These are phyloP conservation scores for Aspergillus sp. DNA, from an alignment of 2,329 filamentous ascomycete genomes.

Conservation along the genomic window DNA sequence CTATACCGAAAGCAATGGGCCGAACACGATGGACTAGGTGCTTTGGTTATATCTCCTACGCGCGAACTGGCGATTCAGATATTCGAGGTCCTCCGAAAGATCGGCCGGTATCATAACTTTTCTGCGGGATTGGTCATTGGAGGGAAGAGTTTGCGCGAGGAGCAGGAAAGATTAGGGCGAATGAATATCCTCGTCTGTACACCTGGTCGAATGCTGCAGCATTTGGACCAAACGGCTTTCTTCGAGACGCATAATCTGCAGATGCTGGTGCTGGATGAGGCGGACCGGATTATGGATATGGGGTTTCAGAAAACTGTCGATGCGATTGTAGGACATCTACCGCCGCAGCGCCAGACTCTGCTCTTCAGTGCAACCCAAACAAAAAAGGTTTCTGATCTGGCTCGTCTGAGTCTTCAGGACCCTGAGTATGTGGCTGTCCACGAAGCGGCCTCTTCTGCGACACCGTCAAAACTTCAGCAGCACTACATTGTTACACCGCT, in stretches of 20 bases:
- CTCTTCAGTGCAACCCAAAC: constrained; percentile 97
- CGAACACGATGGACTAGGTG: constrained; percentile 85
- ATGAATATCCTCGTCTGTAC: constrained; percentile 99
- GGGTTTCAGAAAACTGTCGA: constrained; percentile 90
- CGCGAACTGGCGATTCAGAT: constrained; percentile 95
- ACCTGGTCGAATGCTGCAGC: constrained; percentile 90
- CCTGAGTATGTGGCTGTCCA: constrained; percentile 96
- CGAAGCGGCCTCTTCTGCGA: constrained; percentile 75
- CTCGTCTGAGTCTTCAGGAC: constrained; percentile 80
- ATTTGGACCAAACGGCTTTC: constrained; percentile 87
- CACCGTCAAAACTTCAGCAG: constrained; percentile 80
- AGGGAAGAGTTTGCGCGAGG: constrained; percentile 84
- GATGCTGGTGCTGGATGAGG: constrained; percentile 91
- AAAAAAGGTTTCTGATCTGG: constrained; percentile 87
- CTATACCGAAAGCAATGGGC: constrained; percentile 88
- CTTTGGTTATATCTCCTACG: constrained; percentile 89
- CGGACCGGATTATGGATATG: constrained; percentile 96
- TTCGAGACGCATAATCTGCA: constrained; percentile 89
- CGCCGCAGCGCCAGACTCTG: constrained; percentile 81
- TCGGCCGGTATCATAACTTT: constrained; percentile 85
- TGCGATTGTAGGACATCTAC: constrained; percentile 88
- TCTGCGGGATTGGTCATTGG: constrained; percentile 93
- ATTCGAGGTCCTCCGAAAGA: constrained; percentile 87
- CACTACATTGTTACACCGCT: constrained; percentile 87
- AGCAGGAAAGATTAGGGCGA: constrained; percentile 76